phyloP scores from a whole-genome alignment of 2,329 filamentous ascomycete species.

The Atkinsonella hypoxylon region DNA sequence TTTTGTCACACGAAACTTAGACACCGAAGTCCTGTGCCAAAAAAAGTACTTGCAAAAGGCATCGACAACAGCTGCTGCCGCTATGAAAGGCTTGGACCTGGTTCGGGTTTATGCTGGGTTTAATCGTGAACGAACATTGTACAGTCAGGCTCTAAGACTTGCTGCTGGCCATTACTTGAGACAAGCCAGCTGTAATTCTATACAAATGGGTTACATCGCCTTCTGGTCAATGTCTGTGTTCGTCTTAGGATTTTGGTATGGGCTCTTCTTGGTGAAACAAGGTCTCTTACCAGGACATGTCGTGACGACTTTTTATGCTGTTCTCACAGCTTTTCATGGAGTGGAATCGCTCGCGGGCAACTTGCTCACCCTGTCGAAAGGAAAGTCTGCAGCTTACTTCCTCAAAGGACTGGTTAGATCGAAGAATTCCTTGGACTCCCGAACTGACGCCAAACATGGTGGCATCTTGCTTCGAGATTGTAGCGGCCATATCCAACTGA shows the following conservation, averaged over 20 bases:
- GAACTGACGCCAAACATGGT: background rate
- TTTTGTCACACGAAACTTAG: constrained; percentile 47
- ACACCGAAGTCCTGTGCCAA: constrained; percentile 56
- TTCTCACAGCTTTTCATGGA: constrained; percentile 62
- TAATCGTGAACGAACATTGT: constrained; percentile 55
- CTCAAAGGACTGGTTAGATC: constrained; percentile 35
- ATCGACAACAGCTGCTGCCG: constrained; percentile 58
- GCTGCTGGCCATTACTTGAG: constrained; percentile 53
- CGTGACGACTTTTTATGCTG: constrained; percentile 76
- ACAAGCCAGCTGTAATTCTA: constrained; percentile 56
- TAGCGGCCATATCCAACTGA: constrained; percentile 56
- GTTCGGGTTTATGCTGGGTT: constrained; percentile 81
- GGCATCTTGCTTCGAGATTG: constrained; percentile 30
- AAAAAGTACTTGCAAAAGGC: constrained; percentile 55
- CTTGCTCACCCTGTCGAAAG: constrained; percentile 66
- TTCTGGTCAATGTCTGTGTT: constrained; percentile 71
- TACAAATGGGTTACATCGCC: constrained; percentile 62
- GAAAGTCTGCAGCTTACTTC: constrained; percentile 57
- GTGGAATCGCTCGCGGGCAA: constrained; percentile 66
- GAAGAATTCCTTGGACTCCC: background rate
- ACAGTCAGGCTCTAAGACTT: constrained; percentile 40
- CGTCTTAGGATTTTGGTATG: constrained; percentile 84
- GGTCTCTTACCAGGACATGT: constrained; percentile 54
- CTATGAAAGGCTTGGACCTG: constrained; percentile 64
- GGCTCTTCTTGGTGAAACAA: constrained; percentile 53